A percentile compares a stretch with the other conserved stretches of the same genome.
These are phyloP conservation scores for Aspergillus carlsbadensis DNA, from an alignment of 495 filamentous ascomycete genomes.

Conservation along the genomic window DNA sequence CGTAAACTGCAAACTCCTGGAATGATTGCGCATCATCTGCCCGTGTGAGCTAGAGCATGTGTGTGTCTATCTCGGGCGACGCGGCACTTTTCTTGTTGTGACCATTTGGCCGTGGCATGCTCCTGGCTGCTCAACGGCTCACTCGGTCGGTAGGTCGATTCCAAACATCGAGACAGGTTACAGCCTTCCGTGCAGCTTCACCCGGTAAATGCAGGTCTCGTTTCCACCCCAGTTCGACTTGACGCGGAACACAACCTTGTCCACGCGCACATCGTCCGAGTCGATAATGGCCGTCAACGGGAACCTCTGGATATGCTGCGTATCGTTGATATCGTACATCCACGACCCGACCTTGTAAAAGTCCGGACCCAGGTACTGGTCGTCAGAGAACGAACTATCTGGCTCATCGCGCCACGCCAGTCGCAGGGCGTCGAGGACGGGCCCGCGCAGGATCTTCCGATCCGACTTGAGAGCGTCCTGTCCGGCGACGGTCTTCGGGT, in stretches of 20 bases:
- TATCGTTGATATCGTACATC: slow-evolving; percentile 38
- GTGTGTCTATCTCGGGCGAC: too few relatives aligned
- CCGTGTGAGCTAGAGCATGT: too few relatives aligned
- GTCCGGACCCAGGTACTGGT: slow-evolving; percentile 29
- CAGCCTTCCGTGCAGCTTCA: slow-evolving; percentile 38
- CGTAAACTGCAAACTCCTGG: too few relatives aligned
- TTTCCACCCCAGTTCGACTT: slow-evolving; percentile 49
- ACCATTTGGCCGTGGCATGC: too few relatives aligned
- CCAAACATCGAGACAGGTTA: not conserved
- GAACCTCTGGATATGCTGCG: slow-evolving; percentile 38
- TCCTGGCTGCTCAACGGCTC: not conserved
- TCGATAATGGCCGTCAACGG: slow-evolving; percentile 33
- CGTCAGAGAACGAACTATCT: slow-evolving; percentile 33
- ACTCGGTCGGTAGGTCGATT: not conserved
- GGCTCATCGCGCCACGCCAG: slow-evolving; percentile 27
- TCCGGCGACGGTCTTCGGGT: slow-evolving; percentile 5
- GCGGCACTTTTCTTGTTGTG: too few relatives aligned
- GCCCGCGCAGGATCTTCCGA: slow-evolving; percentile 23
- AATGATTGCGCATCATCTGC: too few relatives aligned
- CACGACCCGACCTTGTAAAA: slow-evolving; percentile 48
- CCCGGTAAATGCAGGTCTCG: slow-evolving; percentile 47
- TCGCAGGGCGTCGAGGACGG: slow-evolving; percentile 33
- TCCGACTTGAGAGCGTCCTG: slow-evolving; percentile 17
- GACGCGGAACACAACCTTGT: slow-evolving; percentile 44
- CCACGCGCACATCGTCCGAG: slow-evolving; percentile 35